Percentiles rank a stretch among this genome's conserved stretches.
These are phyloP conservation scores for Picochlorum sp. DNA, from an alignment of 139 green algal species.

Conservation along the genomic window DNA sequence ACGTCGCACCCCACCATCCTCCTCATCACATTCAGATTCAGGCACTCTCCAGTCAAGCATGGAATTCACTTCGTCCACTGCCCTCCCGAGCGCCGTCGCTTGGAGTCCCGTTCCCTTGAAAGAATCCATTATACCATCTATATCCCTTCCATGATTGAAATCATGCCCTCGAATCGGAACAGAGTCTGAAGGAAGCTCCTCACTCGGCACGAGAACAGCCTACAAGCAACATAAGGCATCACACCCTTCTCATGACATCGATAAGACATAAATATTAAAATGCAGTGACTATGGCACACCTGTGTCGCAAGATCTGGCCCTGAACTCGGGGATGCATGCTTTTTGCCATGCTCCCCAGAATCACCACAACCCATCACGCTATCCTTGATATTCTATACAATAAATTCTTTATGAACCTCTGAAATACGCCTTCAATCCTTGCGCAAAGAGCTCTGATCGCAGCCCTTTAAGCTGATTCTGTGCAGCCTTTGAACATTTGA, in stretches of 20 bases:
- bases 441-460: conserved; percentile 7
- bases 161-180: conserved; percentile 57
- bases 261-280: no score
- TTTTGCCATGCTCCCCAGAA: neutral
- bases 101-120: conserved; percentile 82
- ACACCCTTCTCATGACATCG: neutral
- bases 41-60: conserved; percentile 64
- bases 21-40: neutral
- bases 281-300: no score
- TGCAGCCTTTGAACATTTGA: conserved; percentile 78
- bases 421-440: conserved; percentile 12
- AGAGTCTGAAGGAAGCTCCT: conserved; percentile 41
- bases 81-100: conserved; percentile 78
- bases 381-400: neutral
- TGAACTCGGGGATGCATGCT: no score
- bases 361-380: neutral
- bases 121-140: conserved; percentile 65
- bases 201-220: conserved; percentile 52
- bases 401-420: conserved; percentile 7
- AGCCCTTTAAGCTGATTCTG: conserved; percentile 29
- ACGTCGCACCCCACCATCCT: conserved; percentile 9
- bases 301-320: no score
- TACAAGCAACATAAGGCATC: conserved; percentile 15
- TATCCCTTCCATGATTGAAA: conserved; percentile 61
- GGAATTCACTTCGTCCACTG: conserved; percentile 83